Conservation (phyloP, 2,329 filamentous ascomycete genomes). For the Simplicillium sp. region DNA sequence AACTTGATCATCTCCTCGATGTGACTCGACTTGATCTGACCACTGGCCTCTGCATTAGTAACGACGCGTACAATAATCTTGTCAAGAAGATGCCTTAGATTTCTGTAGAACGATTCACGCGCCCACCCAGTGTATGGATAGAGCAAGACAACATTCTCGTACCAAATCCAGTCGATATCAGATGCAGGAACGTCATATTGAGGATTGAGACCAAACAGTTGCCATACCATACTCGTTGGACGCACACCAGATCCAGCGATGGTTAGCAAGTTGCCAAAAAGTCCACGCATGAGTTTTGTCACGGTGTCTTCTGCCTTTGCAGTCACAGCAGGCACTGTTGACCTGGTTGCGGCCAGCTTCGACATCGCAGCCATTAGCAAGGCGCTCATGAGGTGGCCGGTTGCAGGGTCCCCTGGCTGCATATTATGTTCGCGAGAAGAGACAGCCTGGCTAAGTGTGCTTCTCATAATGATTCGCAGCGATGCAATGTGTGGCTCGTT, state of each 20-base stretch:
- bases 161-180: conserved; percentile 9
- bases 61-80: conserved; percentile 10
- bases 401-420: conserved; percentile 3
- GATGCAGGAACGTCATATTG: conserved; percentile 8
- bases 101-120: conserved; percentile 6
- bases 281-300: conserved; percentile 10
- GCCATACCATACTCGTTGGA: conserved; percentile 11
- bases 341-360: conserved; percentile 8
- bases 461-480: conserved; percentile 10
- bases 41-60: conserved; percentile 8
- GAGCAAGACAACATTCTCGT: conserved; percentile 8
- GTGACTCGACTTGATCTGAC: conserved; percentile 5
- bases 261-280: conserved; percentile 11
- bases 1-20: conserved; percentile 7
- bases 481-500: conserved; percentile 10
- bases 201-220: conserved; percentile 8
- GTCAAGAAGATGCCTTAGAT: conserved; percentile 9
- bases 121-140: conserved; percentile 12
- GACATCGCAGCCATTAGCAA: conserved; percentile 10
- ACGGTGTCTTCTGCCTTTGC: conserved; percentile 9
- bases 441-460: conserved; percentile 9
- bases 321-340: conserved; percentile 5
- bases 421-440: conserved; percentile 9
- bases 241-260: conserved; percentile 10
- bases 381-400: conserved; percentile 10